These are phyloP conservation scores for Solanum piurae DNA, from an alignment of 257 asterid genomes.

Conservation along the genomic window DNA sequence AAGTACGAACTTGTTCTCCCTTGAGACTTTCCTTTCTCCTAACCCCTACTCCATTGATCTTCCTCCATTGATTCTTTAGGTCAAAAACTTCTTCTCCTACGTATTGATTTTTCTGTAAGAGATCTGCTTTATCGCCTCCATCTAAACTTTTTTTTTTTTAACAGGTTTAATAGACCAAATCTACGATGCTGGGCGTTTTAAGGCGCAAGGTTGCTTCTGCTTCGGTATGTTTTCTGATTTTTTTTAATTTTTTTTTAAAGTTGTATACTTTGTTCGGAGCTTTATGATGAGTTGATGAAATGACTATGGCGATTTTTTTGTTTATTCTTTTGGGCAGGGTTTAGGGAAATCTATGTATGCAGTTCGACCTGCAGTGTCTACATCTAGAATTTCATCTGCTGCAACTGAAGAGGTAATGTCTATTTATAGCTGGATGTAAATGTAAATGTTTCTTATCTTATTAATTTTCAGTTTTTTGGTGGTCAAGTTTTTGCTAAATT, in stretches of 20 bases:
- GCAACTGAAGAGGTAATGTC: constrained; percentile 41
- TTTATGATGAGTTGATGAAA: background rate
- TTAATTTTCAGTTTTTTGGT: background rate
- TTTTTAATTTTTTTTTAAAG: background rate
- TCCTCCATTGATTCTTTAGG: background rate
- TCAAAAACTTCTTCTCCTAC: background rate
- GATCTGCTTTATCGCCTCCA: background rate
- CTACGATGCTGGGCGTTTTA: constrained; percentile 73
- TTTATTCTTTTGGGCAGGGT: constrained; percentile 20
- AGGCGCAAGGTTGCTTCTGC: constrained; percentile 78
- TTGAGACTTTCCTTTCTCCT: background rate
- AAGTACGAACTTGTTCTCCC: background rate
- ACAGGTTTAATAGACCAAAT: constrained; percentile 25
- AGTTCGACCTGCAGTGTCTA: constrained; percentile 28
- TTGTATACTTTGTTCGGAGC: background rate
- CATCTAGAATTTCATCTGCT: constrained; percentile 26
- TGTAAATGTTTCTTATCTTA: background rate
- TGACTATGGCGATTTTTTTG: background rate
- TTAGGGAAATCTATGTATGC: constrained; percentile 37
- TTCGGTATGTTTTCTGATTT: constrained; percentile 17
- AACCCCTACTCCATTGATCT: background rate
- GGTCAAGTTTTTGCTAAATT: background rate
- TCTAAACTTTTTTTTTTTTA: background rate
- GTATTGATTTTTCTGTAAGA: background rate
- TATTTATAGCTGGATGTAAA: background rate